Conservation (phyloP, 148 eudicot genomes). For the Bassia scoparia region DNA sequence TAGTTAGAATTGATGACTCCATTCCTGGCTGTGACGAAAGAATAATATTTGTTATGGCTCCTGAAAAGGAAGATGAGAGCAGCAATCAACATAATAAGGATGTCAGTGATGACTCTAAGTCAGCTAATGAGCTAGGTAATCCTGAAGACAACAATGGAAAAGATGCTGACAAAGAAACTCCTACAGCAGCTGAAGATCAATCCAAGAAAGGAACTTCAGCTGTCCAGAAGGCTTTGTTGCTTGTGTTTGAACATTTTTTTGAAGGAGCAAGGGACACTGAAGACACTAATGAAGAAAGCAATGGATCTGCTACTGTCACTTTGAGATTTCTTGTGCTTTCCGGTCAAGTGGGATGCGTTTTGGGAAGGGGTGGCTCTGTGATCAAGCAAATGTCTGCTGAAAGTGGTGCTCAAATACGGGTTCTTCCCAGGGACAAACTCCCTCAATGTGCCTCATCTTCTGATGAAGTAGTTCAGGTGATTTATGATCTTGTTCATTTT, state of each 20-base stretch:
- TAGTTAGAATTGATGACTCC: slow-evolving; percentile 61
- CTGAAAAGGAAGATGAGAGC: slow-evolving; percentile 50
- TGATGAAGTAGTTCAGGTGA: slow-evolving; percentile 91
- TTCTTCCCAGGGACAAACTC: slow-evolving; percentile 75
- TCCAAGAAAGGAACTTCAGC: slow-evolving; percentile 46
- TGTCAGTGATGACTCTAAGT: slow-evolving; percentile 37
- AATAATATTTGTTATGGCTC: slow-evolving; percentile 47
- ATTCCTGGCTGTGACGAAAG: slow-evolving; percentile 74
- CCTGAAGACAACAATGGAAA: slow-evolving; percentile 29
- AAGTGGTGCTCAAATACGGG: slow-evolving; percentile 82
- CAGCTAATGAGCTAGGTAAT: slow-evolving; percentile 35
- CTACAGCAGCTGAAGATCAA: slow-evolving; percentile 33
- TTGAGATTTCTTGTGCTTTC: slow-evolving; percentile 75
- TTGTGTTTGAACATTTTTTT: slow-evolving; percentile 58
- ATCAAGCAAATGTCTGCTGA: slow-evolving; percentile 74
- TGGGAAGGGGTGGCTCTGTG: slow-evolving; percentile 62
- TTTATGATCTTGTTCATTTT: slow-evolving; percentile 7
- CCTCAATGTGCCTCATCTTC: slow-evolving; percentile 76
- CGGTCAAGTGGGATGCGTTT: slow-evolving; percentile 67
- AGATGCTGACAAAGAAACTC: slow-evolving; percentile 39
- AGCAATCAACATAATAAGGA: slow-evolving; percentile 33
- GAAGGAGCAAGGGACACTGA: slow-evolving; percentile 46
- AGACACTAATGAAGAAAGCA: slow-evolving; percentile 42
- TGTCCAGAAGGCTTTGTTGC: slow-evolving; percentile 69
- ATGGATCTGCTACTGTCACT: slow-evolving; percentile 38